Evolutionary conservation across 768 basidiomycete species (phyloP).

Genomic region (Mycena alexandri): DNA sequence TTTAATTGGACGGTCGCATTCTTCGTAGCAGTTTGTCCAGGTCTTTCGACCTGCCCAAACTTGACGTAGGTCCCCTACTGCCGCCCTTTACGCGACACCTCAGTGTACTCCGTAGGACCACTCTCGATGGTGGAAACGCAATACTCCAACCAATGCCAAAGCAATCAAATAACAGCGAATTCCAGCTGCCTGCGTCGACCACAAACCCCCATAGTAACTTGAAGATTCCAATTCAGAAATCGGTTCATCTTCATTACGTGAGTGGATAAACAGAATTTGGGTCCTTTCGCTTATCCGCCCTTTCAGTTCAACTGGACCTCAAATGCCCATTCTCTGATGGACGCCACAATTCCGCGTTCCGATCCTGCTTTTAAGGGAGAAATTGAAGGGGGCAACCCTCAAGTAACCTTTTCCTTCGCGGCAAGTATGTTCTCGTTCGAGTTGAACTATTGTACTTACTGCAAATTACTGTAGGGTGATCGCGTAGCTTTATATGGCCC

Average conservation of each 20-base stretch:
- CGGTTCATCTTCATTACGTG: not conserved
- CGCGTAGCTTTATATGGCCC: constrained; percentile 56
- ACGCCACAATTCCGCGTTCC: not conserved
- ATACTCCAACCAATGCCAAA: too few species aligned
- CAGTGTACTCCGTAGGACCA: too few species aligned
- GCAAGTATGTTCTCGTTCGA: not conserved
- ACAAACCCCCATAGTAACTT: not conserved
- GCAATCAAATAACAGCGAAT: too few species aligned
- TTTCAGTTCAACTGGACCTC: not conserved
- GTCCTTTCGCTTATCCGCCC: not conserved
- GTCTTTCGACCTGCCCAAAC: too few species aligned
- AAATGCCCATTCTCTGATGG: not conserved
- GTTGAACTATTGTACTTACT: not conserved
- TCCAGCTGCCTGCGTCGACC: not conserved
- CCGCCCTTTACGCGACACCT: too few species aligned
- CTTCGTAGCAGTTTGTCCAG: too few species aligned
- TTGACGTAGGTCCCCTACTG: too few species aligned
- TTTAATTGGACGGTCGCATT: not conserved
- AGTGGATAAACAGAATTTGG: not conserved
- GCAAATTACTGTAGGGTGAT: constrained; percentile 38
- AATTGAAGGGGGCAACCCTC: not conserved
- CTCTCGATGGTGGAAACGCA: too few species aligned
- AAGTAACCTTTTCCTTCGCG: constrained; percentile 4
- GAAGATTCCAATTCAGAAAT: too few species aligned
- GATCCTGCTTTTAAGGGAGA: not conserved